Evolutionary conservation across 225 moss, liverwort and hornwort species (phyloP), one percentile per base, ranked within the genome.

Genomic region (Neckera pumila): DNA sequence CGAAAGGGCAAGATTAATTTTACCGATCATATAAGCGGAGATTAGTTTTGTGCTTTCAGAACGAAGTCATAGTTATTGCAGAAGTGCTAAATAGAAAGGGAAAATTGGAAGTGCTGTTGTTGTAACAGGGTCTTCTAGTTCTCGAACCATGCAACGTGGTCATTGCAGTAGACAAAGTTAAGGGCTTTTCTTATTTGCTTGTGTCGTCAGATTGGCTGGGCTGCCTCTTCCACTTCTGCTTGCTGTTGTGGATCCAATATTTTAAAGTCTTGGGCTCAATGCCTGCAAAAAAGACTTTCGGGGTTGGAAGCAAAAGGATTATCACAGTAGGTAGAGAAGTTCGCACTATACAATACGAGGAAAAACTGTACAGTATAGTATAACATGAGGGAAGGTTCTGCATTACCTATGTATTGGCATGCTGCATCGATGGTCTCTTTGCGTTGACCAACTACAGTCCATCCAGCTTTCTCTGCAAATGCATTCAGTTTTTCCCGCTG

Each of bases 191-290:
- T 67, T 66, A 88, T 82, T 92, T 92, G 80, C 83, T 87, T 62
- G 83, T 70, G 69, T 93, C 90, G 78, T 93, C 91, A 45, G 89
- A 79, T 85, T 90, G 91, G 53, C 90, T 83, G 57, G 91, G 91
- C 80, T 92, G 93, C 86, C 91, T 90, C 88, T 95, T 94, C 90
- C 92, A 92, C 84, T 94, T 94, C 86, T 94, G 94, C 69, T 94
- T 94, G 90, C 94, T 94, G 79, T 94, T 94, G 92, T 94, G 94
- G 79, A 94, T 94, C 94, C 94, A 94, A 76, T 94, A 94, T 70
- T 94, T 94, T 80, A 94, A 84, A 49, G 92, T 94, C 91, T 94
- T 94, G 78, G 94, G 94, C 83, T 94, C 94, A 81, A 94, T 92
- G 13, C 94, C 94, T 94, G 94, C 54, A 30, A 65, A 51, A 25